Conservation (phyloP, 148 eudicot species). For the Rheum nobile region DNA sequence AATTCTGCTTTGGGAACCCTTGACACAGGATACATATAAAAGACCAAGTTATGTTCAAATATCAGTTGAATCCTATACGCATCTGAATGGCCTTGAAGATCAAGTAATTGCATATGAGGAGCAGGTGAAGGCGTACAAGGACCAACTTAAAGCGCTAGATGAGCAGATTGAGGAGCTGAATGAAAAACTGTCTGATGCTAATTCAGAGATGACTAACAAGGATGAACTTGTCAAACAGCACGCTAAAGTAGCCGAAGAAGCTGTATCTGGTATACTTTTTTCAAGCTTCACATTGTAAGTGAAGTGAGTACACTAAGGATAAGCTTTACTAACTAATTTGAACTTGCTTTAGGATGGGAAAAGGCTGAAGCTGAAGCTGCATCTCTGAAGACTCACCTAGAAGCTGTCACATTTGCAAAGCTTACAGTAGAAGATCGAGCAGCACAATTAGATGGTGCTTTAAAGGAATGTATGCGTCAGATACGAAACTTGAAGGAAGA, state of each 20-base stretch:
- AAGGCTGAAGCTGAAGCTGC: slow-evolving; percentile 95
- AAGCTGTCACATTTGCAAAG: slow-evolving; percentile 77
- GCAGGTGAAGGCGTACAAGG: slow-evolving; percentile 47
- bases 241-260: slow-evolving; percentile 96
- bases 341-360: slow-evolving; percentile 68
- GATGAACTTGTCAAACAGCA: slow-evolving; percentile 89
- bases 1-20: not conserved
- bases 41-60: slow-evolving; percentile 62
- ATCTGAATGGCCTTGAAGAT: slow-evolving; percentile 51
- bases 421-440: slow-evolving; percentile 87
- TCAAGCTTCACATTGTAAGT: not conserved
- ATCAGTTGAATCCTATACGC: slow-evolving; percentile 55
- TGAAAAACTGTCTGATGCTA: slow-evolving; percentile 60
- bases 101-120: slow-evolving; percentile 33
- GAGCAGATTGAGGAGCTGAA: slow-evolving; percentile 51
- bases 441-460: slow-evolving; percentile 86
- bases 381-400: slow-evolving; percentile 70
- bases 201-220: slow-evolving; percentile 64
- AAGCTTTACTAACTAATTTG: not conserved
- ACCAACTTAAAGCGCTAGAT: slow-evolving; percentile 48
- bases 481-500: slow-evolving; percentile 87
- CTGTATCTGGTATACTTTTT: slow-evolving; percentile 60
- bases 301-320: not conserved
- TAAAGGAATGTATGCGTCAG: slow-evolving; percentile 97
- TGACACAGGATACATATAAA: slow-evolving; percentile 27